These are phyloP conservation scores for Tephrocybe sp. DNA, from an alignment of 768 basidiomycete species.

Conservation along the genomic window DNA sequence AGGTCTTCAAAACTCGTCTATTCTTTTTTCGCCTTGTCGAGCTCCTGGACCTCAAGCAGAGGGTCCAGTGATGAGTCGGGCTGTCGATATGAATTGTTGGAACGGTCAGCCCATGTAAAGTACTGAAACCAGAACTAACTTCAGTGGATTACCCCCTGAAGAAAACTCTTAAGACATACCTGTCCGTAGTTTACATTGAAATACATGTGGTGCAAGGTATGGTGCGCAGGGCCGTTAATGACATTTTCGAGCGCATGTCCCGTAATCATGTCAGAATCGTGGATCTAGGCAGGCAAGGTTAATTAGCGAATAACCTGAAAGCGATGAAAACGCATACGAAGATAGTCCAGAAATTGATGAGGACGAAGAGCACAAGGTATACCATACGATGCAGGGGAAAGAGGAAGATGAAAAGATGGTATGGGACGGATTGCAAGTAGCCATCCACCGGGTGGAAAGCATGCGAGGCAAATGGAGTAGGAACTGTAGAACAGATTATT, in stretches of 20 bases:
- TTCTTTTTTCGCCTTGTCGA: slow-evolving; percentile 20
- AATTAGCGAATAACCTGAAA: not conserved
- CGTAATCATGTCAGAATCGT: slow-evolving; percentile 98
- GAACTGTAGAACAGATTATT: slow-evolving; percentile 50
- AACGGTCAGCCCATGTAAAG: slow-evolving; percentile 92
- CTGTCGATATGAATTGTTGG: slow-evolving; percentile 83
- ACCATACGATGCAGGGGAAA: slow-evolving; percentile 87
- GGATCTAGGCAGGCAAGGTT: slow-evolving; percentile 57
- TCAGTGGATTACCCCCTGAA: not conserved
- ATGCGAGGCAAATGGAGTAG: slow-evolving; percentile 95
- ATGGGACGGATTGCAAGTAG: slow-evolving; percentile 90
- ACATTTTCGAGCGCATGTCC: slow-evolving; percentile 82
- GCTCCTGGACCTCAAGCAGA: slow-evolving; percentile 57
- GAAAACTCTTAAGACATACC: slow-evolving; percentile 35
- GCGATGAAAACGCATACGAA: slow-evolving; percentile 52
- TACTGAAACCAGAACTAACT: slow-evolving; percentile 54
- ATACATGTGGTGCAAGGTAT: slow-evolving; percentile 95
- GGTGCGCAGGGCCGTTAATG: slow-evolving; percentile 98
- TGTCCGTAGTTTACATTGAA: slow-evolving; percentile 97
- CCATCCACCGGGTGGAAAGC: slow-evolving; percentile 98
- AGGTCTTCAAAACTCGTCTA: slow-evolving; percentile 5
- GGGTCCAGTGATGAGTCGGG: slow-evolving; percentile 86
- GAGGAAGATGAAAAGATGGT: slow-evolving; percentile 87
- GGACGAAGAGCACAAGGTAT: slow-evolving; percentile 84
- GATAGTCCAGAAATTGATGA: slow-evolving; percentile 94